Evolutionary conservation across 768 basidiomycete species (phyloP).

Genomic region (Wakefieldia striispora): DNA sequence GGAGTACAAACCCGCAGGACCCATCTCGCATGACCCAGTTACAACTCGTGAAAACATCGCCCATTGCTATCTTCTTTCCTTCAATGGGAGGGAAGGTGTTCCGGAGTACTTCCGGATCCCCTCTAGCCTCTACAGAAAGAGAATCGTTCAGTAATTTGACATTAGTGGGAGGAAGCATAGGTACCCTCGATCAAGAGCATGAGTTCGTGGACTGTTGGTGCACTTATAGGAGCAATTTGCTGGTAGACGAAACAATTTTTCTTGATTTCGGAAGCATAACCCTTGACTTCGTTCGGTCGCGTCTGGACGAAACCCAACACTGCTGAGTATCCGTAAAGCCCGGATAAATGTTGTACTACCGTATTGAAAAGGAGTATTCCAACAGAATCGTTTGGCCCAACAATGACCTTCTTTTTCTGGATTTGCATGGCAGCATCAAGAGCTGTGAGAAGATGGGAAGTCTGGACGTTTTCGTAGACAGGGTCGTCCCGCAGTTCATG

Average conservation of each 20-base stretch:
- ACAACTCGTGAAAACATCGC: constrained; percentile 88
- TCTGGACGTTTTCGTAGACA: constrained; percentile 61
- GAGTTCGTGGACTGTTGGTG: constrained; percentile 77
- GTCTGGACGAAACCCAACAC: constrained; percentile 13
- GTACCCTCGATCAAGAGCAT: constrained; percentile 76
- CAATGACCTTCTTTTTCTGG: constrained; percentile 86
- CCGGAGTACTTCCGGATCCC: constrained; percentile 55
- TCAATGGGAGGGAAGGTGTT: constrained; percentile 64
- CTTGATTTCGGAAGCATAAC: constrained; percentile 58
- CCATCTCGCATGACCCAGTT: constrained; percentile 88
- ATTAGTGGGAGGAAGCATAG: constrained; percentile 6
- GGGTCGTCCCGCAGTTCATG: constrained; percentile 65
- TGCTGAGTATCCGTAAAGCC: neutral
- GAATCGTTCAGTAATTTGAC: constrained; percentile 2
- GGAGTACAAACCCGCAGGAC: constrained; percentile 41
- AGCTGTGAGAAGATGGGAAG: constrained; percentile 74
- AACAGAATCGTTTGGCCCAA: constrained; percentile 84
- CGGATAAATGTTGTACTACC: constrained; percentile 43
- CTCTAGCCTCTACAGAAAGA: constrained; percentile 51
- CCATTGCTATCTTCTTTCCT: constrained; percentile 66
- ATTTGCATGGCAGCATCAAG: constrained; percentile 84
- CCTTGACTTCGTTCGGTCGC: constrained; percentile 33
- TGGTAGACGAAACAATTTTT: constrained; percentile 71
- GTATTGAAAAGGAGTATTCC: constrained; percentile 94
- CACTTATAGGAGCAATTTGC: constrained; percentile 71